Evolutionary conservation across 306 rosid genomes (phyloP).

Genomic region (Dryas drummondii): DNA sequence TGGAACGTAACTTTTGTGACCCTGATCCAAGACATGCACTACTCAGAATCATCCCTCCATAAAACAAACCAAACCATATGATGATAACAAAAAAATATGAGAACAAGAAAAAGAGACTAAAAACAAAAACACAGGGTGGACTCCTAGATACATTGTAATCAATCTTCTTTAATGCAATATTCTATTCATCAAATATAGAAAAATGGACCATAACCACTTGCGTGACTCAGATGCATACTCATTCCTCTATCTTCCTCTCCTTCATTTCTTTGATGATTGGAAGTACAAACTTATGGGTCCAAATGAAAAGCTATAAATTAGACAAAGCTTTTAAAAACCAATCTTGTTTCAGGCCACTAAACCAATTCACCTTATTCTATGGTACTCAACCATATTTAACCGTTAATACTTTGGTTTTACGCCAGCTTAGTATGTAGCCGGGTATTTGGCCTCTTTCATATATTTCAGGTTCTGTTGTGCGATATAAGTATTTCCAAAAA

Average conservation of each 20-base stretch:
- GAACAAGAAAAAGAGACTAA: not conserved
- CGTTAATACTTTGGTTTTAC: not conserved
- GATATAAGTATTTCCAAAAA: not conserved
- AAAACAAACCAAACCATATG: not conserved
- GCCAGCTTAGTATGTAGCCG: not conserved
- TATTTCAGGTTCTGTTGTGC: not conserved
- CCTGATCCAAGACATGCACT: conserved; percentile 49
- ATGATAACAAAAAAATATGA: conserved; percentile 11
- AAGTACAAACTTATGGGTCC: no score
- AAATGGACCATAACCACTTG: not conserved
- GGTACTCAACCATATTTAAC: not conserved
- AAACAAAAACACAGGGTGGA: not conserved
- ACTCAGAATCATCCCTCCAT: conserved; percentile 8
- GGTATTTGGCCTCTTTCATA: not conserved
- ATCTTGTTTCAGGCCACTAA: not conserved
- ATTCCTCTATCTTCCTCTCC: not conserved
- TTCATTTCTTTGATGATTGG: not conserved
- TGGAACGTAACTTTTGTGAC: conserved; percentile 99
- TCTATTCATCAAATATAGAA: not conserved
- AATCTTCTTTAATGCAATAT: not conserved
- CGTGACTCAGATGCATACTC: not conserved
- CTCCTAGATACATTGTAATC: not conserved
- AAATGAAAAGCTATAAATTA: not conserved
- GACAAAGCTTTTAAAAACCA: not conserved
- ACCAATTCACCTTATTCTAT: not conserved